Base-by-base conservation (phyloP, 495 filamentous ascomycete species). In the Penicillium malachiteum region DNA sequence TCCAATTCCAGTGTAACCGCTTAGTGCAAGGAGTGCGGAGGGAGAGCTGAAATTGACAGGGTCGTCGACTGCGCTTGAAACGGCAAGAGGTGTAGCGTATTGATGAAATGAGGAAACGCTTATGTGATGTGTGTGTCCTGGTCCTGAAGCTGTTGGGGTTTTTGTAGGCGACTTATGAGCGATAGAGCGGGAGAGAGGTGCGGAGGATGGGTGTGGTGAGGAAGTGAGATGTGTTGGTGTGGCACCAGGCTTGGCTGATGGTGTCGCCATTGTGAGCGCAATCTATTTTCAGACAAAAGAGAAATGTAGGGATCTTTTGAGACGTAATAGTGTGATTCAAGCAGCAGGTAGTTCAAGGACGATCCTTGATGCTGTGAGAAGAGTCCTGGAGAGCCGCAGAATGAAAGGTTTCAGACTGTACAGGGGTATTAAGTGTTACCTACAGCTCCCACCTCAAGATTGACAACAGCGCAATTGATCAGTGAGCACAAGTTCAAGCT, bases 191-290 rank as follows among this genome's bases (percentile, higher is more conserved):
- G 69, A 58, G 58, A 77, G 68, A 46, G 71, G 65, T n/a, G 65
- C 66, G 21, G 68, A 69, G 7, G 72, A 64, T 7, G 73, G 75
- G 45, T 69, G 73, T 33, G 76, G 76, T 14, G 76, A 79, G 11
- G 76, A 71, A 18, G 70, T 75, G 37, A 77, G 65, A 55, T 79
- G 70, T n/a, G 72, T 77, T 14, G 76, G 76, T 37, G 76, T 79
- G 34, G 76, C 67, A 41, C 63, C 76, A 14, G 70, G 73, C 53
- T 76, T 79, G 45, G 72, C 74, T 17, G 73, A 77, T 9, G 76
- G 76, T 32, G 76, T 78, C 39, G 76, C 74, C 76, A 78, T 78
- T 55, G 21, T 56, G 33, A n/a, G 32, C 51, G 21, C 16, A 26
- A 43, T 44, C 7, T 18, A 18, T 30, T 31, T 39, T 26, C 39